A percentile compares a stretch with the other conserved stretches of the same genome.
Conservation (phyloP, 2,329 filamentous ascomycete species). For the Arthrobotrys sphaeroides region DNA sequence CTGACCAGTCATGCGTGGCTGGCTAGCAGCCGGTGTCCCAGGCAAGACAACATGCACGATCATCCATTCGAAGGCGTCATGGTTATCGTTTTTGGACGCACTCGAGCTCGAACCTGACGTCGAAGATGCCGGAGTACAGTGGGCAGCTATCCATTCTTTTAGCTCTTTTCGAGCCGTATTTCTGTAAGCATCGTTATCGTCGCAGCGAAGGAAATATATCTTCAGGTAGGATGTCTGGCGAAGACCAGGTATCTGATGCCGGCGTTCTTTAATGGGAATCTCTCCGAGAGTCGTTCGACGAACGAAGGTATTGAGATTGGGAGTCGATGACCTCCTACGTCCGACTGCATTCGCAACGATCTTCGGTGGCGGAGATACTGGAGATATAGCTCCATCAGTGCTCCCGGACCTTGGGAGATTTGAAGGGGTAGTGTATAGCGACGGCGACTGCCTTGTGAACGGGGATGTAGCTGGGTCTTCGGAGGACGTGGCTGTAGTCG, state of each 20-base stretch:
- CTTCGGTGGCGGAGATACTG: slow-evolving; percentile 2
- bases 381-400: slow-evolving; percentile 59
- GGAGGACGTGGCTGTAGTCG: slow-evolving; percentile 60
- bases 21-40: slow-evolving; percentile 80
- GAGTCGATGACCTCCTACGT: slow-evolving; percentile 50
- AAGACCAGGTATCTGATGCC: slow-evolving; percentile 94
- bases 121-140: slow-evolving; percentile 70
- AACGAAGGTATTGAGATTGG: slow-evolving; percentile 44
- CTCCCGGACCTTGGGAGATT: slow-evolving; percentile 58
- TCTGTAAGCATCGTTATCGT: slow-evolving; percentile 96
- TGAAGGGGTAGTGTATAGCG: slow-evolving; percentile 56
- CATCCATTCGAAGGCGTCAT: slow-evolving; percentile 96
- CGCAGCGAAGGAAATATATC: slow-evolving; percentile 85
- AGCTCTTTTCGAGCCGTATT: slow-evolving; percentile 77
- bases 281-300: slow-evolving; percentile 37
- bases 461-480: slow-evolving; percentile 60
- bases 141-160: slow-evolving; percentile 87
- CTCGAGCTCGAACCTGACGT: slow-evolving; percentile 62
- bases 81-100: slow-evolving; percentile 80
- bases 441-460: slow-evolving; percentile 55
- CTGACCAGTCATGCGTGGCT: slow-evolving; percentile 72
- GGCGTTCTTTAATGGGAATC: slow-evolving; percentile 67
- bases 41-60: slow-evolving; percentile 92
- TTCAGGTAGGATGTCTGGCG: slow-evolving; percentile 94
- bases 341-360: slow-evolving; percentile 26